Conservation (phyloP, 768 basidiomycete genomes). For the Mycena rebaudengoi region DNA sequence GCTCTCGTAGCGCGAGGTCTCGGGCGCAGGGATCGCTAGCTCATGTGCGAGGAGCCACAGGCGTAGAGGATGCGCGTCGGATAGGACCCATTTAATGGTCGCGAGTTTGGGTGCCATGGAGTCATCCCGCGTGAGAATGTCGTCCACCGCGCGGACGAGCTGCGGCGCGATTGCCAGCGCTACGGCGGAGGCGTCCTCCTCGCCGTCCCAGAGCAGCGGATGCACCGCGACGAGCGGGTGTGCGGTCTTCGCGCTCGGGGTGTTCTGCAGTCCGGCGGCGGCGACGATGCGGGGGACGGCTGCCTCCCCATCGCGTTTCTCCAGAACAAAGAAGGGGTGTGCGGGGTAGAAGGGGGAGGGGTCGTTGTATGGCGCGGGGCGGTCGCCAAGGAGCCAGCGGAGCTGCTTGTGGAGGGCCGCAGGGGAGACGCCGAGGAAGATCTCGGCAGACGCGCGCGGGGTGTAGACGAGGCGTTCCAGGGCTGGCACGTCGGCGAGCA, state of each 20-base stretch:
- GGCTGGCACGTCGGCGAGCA: background rate
- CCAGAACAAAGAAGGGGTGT: background rate
- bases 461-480: background rate
- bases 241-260: background rate
- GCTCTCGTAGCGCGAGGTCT: background rate
- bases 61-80: conserved; percentile 11
- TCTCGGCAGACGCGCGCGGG: background rate
- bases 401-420: background rate
- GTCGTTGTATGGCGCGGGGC: background rate
- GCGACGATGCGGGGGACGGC: background rate
- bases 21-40: conserved; percentile 4
- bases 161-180: background rate
- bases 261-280: background rate
- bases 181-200: background rate
- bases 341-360: background rate
- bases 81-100: background rate
- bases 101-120: background rate
- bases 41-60: conserved; percentile 13
- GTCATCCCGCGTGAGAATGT: background rate
- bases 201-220: background rate
- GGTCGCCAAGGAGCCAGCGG: background rate
- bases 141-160: background rate
- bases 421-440: background rate
- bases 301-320: background rate
- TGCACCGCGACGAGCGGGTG: background rate